Evolutionary conservation across 805 yeast species (phyloP).

Genomic region (Candida ovalis): DNA sequence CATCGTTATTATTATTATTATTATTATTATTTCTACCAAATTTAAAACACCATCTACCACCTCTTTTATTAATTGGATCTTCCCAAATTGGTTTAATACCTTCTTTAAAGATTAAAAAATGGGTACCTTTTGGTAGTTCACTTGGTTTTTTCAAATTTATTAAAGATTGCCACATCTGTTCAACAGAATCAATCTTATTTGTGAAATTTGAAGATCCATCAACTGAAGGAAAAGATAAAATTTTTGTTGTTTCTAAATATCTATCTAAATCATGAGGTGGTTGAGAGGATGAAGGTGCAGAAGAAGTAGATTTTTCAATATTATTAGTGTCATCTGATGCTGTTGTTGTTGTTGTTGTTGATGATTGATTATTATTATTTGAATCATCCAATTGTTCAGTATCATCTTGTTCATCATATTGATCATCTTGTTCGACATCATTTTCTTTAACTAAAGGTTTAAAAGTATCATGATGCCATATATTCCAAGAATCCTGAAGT

Average conservation of each 20-base stretch:
- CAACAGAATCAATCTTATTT: slow-evolving; percentile 40
- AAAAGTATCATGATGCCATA: slow-evolving; percentile 18
- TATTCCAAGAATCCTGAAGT: slow-evolving; percentile 14
- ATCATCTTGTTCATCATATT: slow-evolving; percentile 1
- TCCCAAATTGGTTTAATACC: slow-evolving; percentile 69
- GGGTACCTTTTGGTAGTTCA: slow-evolving; percentile 44
- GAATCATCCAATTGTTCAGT: slow-evolving; percentile 1
- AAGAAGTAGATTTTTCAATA: slow-evolving; percentile 1
- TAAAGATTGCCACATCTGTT: slow-evolving; percentile 49
- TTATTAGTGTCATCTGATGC: not conserved
- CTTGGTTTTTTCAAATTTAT: slow-evolving; percentile 36
- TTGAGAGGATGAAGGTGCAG: no score
- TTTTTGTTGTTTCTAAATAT: slow-evolving; percentile 43
- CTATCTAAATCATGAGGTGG: slow-evolving; percentile 33
- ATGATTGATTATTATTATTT: no score
- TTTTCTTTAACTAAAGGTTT: slow-evolving; percentile 3
- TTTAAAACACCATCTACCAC: slow-evolving; percentile 62
- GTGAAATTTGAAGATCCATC: slow-evolving; percentile 13
- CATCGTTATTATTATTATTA: slow-evolving; percentile 11
- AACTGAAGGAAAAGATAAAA: slow-evolving; percentile 35
- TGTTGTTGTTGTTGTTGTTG: not conserved
- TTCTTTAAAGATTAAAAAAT: slow-evolving; percentile 52
- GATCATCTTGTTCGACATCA: slow-evolving; percentile 1
- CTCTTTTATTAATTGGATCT: slow-evolving; percentile 54
- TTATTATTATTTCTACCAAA: slow-evolving; percentile 32